Evolutionary conservation across 1,139 yeast genomes (phyloP), one percentile per base, ranked within the genome.

Genomic region (Lodderomyces jiufengensis): DNA sequence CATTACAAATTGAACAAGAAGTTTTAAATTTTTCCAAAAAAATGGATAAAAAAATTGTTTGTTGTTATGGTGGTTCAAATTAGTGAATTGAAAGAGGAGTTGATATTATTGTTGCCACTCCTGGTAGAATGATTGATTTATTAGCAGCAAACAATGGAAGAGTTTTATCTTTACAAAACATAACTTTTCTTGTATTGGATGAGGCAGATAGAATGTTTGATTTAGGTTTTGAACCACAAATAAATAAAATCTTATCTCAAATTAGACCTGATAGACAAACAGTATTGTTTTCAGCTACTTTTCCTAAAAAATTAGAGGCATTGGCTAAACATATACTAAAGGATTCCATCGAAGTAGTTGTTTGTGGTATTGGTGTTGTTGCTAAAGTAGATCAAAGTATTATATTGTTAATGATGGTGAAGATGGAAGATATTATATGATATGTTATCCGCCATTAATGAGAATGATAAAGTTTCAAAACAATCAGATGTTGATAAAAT

Each of bases 151-250:
- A 92, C 54, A 67, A 78, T 29, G 97, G 97, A 0, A 68, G 90
- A 34, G 78, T 90, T 0, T 67, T 92, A 2, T 81, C 79, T 41
- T 65, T 92, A 13, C 64, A 66, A 30, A 63, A 94, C 29, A 78
- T 85, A 3, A 82, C 96, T 0, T 88, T 82, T 55, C 71, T 87
- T 13, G 95, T 90, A 0, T 64, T 94, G 40, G 99, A 92, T 56
- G 99, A 92, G 55, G 97, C 98, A 1, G 99, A 92, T 59, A 65
- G 99, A 48, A 81, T 92, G 85, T 90, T 90, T 63, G 99, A 92
- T 59, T 71, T 92, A 76, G 99, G 99, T 2, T 92, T 92, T 61
- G 98, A 88, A 52, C 98, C 98, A 0, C 99, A n/a, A n/a, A n/a
- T n/a, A n/a, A n/a, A n/a, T n/a, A n/a, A n/a, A n/a, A n/a, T n/a